A percentile compares a stretch with the other conserved stretches of the same genome.
phyloP scores from a whole-genome alignment of 2,329 filamentous ascomycete genomes.

The Mycogone perniciosa region DNA sequence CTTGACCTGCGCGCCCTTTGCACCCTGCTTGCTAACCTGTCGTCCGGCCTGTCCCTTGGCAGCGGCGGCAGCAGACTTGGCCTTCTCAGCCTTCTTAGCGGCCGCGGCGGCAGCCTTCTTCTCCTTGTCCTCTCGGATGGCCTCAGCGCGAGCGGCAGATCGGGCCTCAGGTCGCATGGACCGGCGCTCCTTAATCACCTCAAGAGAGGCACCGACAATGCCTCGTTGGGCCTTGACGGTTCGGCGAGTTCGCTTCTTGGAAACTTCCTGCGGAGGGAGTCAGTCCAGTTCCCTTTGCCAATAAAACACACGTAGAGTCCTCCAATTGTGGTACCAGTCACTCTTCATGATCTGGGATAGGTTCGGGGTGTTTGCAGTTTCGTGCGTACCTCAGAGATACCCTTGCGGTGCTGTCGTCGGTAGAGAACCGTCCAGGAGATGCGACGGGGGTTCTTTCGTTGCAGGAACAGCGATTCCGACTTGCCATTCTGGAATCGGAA shows the following conservation, averaged over 20 bases:
- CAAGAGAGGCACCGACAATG: conserved; percentile 97
- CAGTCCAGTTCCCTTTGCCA: conserved; percentile 24
- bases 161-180: conserved; percentile 91
- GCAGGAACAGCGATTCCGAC: conserved; percentile 98
- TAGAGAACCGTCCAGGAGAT: conserved; percentile 98
- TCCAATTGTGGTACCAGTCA: not conserved
- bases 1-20: conserved; percentile 85
- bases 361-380: not conserved
- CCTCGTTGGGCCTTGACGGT: conserved; percentile 98
- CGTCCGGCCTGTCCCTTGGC: conserved; percentile 72
- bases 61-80: conserved; percentile 72
- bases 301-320: not conserved
- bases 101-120: conserved; percentile 86
- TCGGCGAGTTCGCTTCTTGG: conserved; percentile 98
- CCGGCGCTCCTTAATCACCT: conserved; percentile 99
- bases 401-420: conserved; percentile 99
- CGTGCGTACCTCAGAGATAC: conserved; percentile 94
- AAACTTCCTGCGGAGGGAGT: conserved; percentile 73
- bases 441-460: conserved; percentile 99
- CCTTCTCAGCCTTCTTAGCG: conserved; percentile 99
- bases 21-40: conserved; percentile 94
- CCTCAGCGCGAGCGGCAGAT: conserved; percentile 77
- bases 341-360: not conserved
- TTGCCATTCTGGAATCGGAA: conserved; percentile 99
- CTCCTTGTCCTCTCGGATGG: conserved; percentile 97